Conservation (phyloP, 2,329 filamentous ascomycete genomes). For the Metarhizium humberi region DNA sequence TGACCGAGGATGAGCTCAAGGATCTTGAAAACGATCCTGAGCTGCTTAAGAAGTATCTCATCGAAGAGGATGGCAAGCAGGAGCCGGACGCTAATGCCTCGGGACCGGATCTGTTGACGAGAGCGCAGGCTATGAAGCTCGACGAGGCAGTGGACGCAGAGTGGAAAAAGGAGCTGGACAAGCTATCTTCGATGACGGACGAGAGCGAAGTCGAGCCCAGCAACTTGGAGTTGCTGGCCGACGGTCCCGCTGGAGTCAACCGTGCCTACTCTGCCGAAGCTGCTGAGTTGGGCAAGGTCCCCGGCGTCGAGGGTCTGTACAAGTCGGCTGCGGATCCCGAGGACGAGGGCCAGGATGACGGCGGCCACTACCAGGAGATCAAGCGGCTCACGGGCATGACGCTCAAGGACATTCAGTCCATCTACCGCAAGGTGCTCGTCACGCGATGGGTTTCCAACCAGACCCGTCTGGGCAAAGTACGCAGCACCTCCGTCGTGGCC, state of each 20-base stretch:
- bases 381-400: conserved; percentile 47
- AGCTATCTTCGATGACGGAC: conserved; percentile 20
- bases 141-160: conserved; percentile 25
- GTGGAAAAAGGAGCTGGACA: conserved; percentile 29
- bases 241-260: conserved; percentile 24
- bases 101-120: conserved; percentile 20
- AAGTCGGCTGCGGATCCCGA: conserved; percentile 37
- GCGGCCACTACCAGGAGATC: conserved; percentile 39
- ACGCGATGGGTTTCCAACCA: conserved; percentile 74
- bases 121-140: conserved; percentile 26
- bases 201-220: conserved; percentile 21
- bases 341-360: conserved; percentile 41
- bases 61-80: conserved; percentile 17
- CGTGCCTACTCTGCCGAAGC: conserved; percentile 34
- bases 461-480: conserved; percentile 91
- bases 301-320: conserved; percentile 43
- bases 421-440: conserved; percentile 67
- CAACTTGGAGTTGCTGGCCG: conserved; percentile 26
- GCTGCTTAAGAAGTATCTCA: conserved; percentile 27
- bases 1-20: conserved; percentile 39
- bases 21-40: conserved; percentile 30
- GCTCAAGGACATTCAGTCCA: conserved; percentile 38
- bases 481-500: conserved; percentile 62
- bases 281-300: conserved; percentile 41
- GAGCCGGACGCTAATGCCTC: conserved; percentile 14